phyloP scores from a whole-genome alignment of 768 basidiomycete species.

The Tricholoma hemisulphureum region DNA sequence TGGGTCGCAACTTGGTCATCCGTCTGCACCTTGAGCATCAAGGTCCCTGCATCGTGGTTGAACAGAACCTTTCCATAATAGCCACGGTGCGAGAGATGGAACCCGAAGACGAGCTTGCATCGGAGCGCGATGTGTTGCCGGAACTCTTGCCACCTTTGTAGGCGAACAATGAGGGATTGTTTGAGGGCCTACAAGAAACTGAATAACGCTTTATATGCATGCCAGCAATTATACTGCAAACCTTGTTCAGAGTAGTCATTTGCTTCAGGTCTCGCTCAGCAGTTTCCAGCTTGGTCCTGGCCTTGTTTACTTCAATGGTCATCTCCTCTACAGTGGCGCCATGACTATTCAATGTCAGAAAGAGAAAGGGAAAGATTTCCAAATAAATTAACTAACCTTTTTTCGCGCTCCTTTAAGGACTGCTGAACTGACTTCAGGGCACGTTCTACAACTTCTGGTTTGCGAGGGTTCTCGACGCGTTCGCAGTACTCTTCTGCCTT shows the following conservation, averaged over 20 bases:
- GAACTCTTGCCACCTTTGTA: constrained; percentile 82
- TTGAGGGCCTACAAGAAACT: constrained; percentile 54
- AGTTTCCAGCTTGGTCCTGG: constrained; percentile 55
- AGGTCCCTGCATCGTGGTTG: constrained; percentile 64
- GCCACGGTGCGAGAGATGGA: constrained; percentile 80
- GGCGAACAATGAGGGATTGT: constrained; percentile 61
- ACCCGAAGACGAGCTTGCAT: constrained; percentile 79
- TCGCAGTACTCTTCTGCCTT: constrained; percentile 64
- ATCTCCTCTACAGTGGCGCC: constrained; percentile 80
- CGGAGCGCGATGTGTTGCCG: constrained; percentile 85
- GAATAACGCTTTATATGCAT: neutral
- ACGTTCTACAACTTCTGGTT: constrained; percentile 53
- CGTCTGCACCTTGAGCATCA: constrained; percentile 78
- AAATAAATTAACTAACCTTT: constrained; percentile 31
- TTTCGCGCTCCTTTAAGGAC: constrained; percentile 67
- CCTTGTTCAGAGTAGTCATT: constrained; percentile 66
- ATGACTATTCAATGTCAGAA: constrained; percentile 43
- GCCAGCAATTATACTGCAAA: constrained; percentile 23
- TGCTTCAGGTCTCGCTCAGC: constrained; percentile 63
- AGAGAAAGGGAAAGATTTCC: neutral
- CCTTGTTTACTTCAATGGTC: constrained; percentile 65
- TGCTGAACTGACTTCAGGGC: constrained; percentile 61
- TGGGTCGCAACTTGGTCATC: constrained; percentile 73
- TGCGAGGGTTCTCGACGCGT: constrained; percentile 56
- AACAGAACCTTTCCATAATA: constrained; percentile 90